Evolutionary conservation across 2,329 filamentous ascomycete species (phyloP).

Genomic region (Coleophoma crateriformis): DNA sequence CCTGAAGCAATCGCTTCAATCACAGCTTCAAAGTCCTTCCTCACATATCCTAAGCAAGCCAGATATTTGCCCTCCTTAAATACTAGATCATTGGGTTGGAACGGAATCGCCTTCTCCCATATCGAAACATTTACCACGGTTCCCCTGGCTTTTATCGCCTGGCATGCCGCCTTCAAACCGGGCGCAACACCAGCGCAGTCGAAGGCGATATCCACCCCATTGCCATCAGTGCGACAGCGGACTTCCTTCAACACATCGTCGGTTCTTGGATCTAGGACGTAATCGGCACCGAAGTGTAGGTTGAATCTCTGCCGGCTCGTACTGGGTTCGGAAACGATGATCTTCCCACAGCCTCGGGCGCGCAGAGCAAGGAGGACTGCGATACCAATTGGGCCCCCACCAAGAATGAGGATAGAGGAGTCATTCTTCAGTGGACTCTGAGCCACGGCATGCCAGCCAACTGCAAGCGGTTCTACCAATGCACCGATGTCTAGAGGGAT

Average conservation of each 20-base stretch:
- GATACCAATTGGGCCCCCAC: slow-evolving; percentile 58
- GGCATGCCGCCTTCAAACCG: slow-evolving; percentile 35
- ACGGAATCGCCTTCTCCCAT: slow-evolving; percentile 50
- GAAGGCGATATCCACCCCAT: slow-evolving; percentile 53
- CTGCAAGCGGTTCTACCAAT: slow-evolving; percentile 56
- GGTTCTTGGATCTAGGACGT: slow-evolving; percentile 44
- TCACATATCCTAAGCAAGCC: slow-evolving; percentile 23
- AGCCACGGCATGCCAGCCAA: slow-evolving; percentile 59
- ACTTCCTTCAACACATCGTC: slow-evolving; percentile 41
- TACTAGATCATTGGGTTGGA: slow-evolving; percentile 48
- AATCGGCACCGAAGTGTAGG: slow-evolving; percentile 46
- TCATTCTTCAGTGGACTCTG: slow-evolving; percentile 38
- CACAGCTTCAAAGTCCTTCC: slow-evolving; percentile 48
- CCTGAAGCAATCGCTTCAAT: slow-evolving; percentile 41
- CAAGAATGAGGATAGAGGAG: slow-evolving; percentile 48
- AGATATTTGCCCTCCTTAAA: slow-evolving; percentile 47
- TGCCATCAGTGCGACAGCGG: slow-evolving; percentile 38
- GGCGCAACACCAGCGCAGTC: slow-evolving; percentile 57
- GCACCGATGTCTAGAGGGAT: slow-evolving; percentile 48
- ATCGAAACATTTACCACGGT: slow-evolving; percentile 61
- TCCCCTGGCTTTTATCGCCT: slow-evolving; percentile 44
- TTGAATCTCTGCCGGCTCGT: slow-evolving; percentile 44
- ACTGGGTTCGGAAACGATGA: slow-evolving; percentile 54
- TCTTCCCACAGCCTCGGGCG: slow-evolving; percentile 43
- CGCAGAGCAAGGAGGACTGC: slow-evolving; percentile 53